phyloP scores from a whole-genome alignment of 257 asterid species.

The Rehmannia glutinosa region DNA sequence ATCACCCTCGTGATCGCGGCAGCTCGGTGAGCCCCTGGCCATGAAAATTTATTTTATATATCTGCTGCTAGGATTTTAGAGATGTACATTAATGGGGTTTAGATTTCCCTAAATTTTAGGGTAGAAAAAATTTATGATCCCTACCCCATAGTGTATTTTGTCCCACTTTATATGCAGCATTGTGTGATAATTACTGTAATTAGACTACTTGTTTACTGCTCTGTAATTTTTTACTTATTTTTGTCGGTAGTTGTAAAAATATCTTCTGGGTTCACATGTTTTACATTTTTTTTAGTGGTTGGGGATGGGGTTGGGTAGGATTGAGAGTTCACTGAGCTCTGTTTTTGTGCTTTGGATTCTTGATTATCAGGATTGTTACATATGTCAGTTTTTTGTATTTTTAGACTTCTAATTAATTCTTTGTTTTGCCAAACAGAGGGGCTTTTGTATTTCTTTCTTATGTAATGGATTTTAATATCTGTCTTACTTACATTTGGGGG shows the following conservation, averaged over 20 bases:
- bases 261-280: neutral
- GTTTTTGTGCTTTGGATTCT: neutral
- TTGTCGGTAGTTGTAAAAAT: constrained; percentile 7
- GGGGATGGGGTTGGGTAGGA: neutral
- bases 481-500: neutral
- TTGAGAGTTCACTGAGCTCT: neutral
- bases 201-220: neutral
- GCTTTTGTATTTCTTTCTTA: neutral
- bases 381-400: neutral
- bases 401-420: neutral
- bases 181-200: neutral
- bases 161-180: constrained; percentile 6
- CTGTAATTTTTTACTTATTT: neutral
- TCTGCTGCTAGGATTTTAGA: neutral
- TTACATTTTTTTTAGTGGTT: neutral
- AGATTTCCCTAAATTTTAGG: neutral
- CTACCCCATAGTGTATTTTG: neutral
- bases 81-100: neutral
- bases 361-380: neutral
- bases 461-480: neutral
- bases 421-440: neutral
- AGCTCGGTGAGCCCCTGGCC: constrained; percentile 41
- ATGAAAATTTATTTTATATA: neutral
- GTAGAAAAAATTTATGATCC: constrained; percentile 4
- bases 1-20: constrained; percentile 72